Evolutionary conservation across 1,284 basidiomycete species (phyloP), one percentile per base, ranked within the genome.

Genomic region (Heterobasidion occidentale): DNA sequence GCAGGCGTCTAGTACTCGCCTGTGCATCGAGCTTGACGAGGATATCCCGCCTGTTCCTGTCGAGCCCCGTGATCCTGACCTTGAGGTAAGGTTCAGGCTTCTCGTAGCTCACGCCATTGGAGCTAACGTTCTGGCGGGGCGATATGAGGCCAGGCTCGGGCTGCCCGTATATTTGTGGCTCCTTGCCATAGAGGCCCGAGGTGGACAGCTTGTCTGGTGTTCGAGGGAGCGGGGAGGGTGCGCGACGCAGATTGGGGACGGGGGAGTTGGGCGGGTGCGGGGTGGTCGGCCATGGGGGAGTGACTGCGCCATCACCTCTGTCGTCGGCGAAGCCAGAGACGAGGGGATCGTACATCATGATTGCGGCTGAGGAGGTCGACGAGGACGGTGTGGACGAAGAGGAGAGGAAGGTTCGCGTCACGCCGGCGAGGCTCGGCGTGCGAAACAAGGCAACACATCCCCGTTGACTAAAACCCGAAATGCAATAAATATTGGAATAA

Each of bases 1-100:
- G 27, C 27, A 4, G 27, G 27, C 27, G 27, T 4, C 5, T 27
- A 27, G 27, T 27, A 27, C 57, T 46, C 53, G 94, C 94, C 78
- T 94, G 92, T 15, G 92, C 92, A 71, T 98, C 95, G 61, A 97
- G 84, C 64, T 92, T 86, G 68, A 98, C 78, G 64, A 97, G 81
- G 55, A 95, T 86, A 66, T 98, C 94, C 65, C 94, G 83, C 68
- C 92, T 80, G 74, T 97, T 97, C 71, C 94, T 83, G 72, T 98
- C 94, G 65, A 98, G 71, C 14, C 86, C 89, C 11, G 90, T 90
- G 59, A 98, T 89, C 66, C 92, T 80, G 50, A 95, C 89, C 63
- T 91, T 80, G 61, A 97, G 77, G 70, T 90, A 94, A 34, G 90
- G 90, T 62, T 88, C 89, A 38, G 73, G 74, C 70, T 80, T 87